Evolutionary conservation across 108 stramenopile species (phyloP), one percentile per base, ranked within the genome.

Genomic region (Cyclostephanos invisitatus): DNA sequence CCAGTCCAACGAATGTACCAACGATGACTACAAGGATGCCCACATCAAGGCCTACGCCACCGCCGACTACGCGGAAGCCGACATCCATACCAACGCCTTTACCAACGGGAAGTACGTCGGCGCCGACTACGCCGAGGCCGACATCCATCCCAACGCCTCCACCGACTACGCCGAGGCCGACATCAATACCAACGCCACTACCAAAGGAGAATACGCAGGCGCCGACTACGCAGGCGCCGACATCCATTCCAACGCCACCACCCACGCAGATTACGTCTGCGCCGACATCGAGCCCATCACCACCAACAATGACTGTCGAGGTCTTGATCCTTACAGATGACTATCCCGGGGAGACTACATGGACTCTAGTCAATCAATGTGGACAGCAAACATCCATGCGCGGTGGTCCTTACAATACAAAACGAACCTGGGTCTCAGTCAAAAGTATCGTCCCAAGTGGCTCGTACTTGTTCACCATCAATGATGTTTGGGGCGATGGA

Each of bases 401-500:
- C 17, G 35, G 29, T 29, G 28, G 36, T 35, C 28, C 14, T 17
- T 35, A 38, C 18, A 36, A 8, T 18, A 14, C 15, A 32, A 18
- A 0, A 8, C 15, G 18, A 18, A 59, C 58, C 25, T 37, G 18
- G 58, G 1, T 37, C 28, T 4, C 35, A 17, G 37, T 18, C 15
- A 37, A 59, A 15, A 37, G 37, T 38, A n/a, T 27, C 5, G 14
- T 59, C 36, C 58, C 58, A 5, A 3, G 9, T 18, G 70, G 50
- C 5, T 46, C 32, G 29, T 72, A 78, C 58, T 1, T 21, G 4
- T 78, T 78, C 40, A 27, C 3, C 12, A 72, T 78, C 6, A 20
- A 15, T 5, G 77, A 72, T 35, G 7, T 28, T 18, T 72, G 22
- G 59, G 77, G 77, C 0, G 80, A 81, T 38, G 78, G 78, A 0